A percentile compares a stretch with the other conserved stretches of the same genome.
Evolutionary conservation across 2,329 filamentous ascomycete genomes (phyloP).

Genomic region (Xylariales sp.): DNA sequence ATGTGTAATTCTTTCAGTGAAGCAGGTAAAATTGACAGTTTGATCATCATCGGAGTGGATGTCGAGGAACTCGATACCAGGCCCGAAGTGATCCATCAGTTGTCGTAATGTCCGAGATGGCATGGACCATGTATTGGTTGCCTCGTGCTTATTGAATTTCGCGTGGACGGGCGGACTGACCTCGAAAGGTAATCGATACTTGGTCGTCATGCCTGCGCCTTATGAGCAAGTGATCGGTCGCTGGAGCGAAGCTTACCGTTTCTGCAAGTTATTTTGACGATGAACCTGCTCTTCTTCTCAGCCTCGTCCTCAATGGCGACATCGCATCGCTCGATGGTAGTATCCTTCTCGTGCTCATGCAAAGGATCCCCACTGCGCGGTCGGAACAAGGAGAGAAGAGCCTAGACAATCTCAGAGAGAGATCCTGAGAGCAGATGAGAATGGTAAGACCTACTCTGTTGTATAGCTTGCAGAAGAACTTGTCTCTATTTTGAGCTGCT

Average conservation of each 20-base stretch:
- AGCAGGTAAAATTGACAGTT: conserved; percentile 73
- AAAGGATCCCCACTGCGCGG: conserved; percentile 56
- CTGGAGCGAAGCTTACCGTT: conserved; percentile 51
- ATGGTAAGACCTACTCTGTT: conserved; percentile 49
- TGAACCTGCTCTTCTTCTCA: conserved; percentile 66
- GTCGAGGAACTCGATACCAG: conserved; percentile 75
- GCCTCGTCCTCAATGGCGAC: conserved; percentile 68
- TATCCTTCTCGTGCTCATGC: conserved; percentile 59
- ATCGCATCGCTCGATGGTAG: conserved; percentile 69
- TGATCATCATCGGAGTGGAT: conserved; percentile 70
- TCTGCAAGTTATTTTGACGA: conserved; percentile 68
- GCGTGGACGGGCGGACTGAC: conserved; percentile 69
- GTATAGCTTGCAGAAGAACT: conserved; percentile 71
- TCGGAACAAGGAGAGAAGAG: conserved; percentile 70
- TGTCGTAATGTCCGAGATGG: conserved; percentile 67
- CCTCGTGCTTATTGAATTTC: conserved; percentile 63
- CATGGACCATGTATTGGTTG: conserved; percentile 68
- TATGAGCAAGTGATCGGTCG: conserved; percentile 17
- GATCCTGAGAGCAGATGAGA: not conserved
- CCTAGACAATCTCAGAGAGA: conserved; percentile 32
- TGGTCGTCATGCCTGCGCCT: conserved; percentile 62
- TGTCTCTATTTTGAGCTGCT: conserved; percentile 43
- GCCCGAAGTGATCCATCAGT: conserved; percentile 75
- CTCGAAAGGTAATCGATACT: conserved; percentile 73
- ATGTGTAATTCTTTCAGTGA: conserved; percentile 72